A percentile compares a stretch with the other conserved stretches of the same genome.
Conservation (phyloP, 768 basidiomycete genomes). For the Boletus reticulatus region DNA sequence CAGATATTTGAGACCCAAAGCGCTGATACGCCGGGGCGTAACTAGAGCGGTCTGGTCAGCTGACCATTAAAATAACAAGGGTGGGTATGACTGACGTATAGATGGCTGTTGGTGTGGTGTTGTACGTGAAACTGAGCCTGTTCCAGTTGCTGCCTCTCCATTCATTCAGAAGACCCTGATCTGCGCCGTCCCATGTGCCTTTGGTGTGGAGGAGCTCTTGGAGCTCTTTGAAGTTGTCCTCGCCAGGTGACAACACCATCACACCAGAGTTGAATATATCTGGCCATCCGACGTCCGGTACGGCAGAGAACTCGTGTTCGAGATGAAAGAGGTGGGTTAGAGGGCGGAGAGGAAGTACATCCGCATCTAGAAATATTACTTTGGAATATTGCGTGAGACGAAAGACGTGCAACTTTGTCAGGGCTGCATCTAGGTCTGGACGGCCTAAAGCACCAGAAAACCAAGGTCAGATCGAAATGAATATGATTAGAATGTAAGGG, state of each 20-base stretch:
- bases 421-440: constrained; percentile 86
- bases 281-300: constrained; percentile 98
- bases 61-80: constrained; percentile 24
- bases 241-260: constrained; percentile 79
- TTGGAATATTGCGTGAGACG: constrained; percentile 85
- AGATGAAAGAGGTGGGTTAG: constrained; percentile 89
- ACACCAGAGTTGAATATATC: constrained; percentile 99
- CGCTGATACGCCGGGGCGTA: constrained; percentile 97
- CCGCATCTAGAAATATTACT: constrained; percentile 89
- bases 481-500: not conserved
- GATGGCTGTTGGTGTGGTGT: constrained; percentile 95
- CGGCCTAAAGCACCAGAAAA: constrained; percentile 59
- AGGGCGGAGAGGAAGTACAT: constrained; percentile 84
- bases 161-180: constrained; percentile 96
- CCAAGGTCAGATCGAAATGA: constrained; percentile 9
- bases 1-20: constrained; percentile 82
- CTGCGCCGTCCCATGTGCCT: constrained; percentile 97
- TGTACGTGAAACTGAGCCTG: constrained; percentile 94
- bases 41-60: constrained; percentile 40
- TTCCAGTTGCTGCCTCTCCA: constrained; percentile 89
- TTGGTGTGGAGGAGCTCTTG: constrained; percentile 66
- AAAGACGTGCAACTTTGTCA: constrained; percentile 96
- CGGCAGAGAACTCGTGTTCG: constrained; percentile 84
- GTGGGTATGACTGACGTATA: constrained; percentile 72
- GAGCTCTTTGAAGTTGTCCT: constrained; percentile 80